Base-by-base conservation (phyloP, 2,329 filamentous ascomycete genomes). In the Pyricularia sp. region DNA sequence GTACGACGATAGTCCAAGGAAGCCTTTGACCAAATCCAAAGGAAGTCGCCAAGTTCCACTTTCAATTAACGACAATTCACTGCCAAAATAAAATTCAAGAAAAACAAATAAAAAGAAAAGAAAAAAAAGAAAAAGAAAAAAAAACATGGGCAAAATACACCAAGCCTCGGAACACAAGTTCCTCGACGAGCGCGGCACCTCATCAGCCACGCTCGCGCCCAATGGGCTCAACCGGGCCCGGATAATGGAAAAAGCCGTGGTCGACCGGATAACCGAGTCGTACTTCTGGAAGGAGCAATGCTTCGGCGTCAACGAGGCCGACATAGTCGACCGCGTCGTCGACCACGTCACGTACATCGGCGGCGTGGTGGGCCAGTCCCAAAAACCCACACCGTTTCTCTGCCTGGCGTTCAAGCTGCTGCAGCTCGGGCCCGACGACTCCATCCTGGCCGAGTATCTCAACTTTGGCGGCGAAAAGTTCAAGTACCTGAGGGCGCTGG, bases 211-310 rank as follows among this genome's bases (percentile, higher is more conserved):
- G 44, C 84, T 96, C 26, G 88, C 94, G 68, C 92, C 85, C 66
- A 88, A 93, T 74, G 92, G 92, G 67, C 88, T 96, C 72, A 97
- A 97, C 78, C 93, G 93, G 0, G 90, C 92, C n/a, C 93, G 90
- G 4, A 90, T 97, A 66, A 90, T 97, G 83, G 93, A 97, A 76
- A 96, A 96, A 75, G 89, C 92, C 55, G 91, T 97, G 69, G 90
- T 90, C 73, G 94, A 99, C 77, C 92, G 94, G 73, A 97, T 99
- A 76, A 87, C 93, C 70, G 92, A 96, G 73, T 91, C 87, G 64
- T 96, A 96, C 78, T 99, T 96, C 80, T 99, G 92, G 89, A 97
- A 97, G 77, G 94, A 97, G 78, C 93, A 97, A 78, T 97, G 94
- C 75, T 99, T 97, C 77, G 94, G 90, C 57, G 82, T 99, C 69